Conservation (phyloP, 2,329 filamentous ascomycete species). For the Trichoderma sp. region DNA sequence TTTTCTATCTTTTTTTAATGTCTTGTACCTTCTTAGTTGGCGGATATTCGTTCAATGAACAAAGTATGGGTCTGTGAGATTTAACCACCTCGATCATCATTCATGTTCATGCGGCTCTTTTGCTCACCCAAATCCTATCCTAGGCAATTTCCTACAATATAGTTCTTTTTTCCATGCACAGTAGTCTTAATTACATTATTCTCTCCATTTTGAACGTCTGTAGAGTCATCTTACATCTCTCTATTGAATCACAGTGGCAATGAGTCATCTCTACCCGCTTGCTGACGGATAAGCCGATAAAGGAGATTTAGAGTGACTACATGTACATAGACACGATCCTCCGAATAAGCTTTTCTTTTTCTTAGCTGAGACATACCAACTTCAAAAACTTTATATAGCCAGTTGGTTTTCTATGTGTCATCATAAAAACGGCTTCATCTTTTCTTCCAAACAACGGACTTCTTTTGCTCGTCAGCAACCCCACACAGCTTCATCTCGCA, state of each 20-base stretch:
- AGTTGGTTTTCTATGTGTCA: background rate
- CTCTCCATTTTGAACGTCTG: background rate
- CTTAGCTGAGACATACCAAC: background rate
- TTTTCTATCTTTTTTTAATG: too few species aligned
- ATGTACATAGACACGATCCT: background rate
- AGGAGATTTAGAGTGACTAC: background rate
- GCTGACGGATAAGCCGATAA: background rate
- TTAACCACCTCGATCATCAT: background rate
- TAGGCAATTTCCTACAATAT: background rate
- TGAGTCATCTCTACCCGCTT: background rate
- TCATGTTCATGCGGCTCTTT: background rate
- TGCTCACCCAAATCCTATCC: background rate
- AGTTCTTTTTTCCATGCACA: background rate
- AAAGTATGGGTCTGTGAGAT: too few species aligned
- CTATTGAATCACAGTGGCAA: background rate
- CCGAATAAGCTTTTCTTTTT: background rate
- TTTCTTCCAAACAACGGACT: background rate
- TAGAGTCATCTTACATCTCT: background rate
- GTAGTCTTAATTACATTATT: accelerated
- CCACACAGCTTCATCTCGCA: background rate
- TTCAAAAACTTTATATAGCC: background rate
- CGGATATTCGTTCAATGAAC: too few species aligned
- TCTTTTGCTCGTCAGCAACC: background rate
- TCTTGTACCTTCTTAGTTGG: too few species aligned
- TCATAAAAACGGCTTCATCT: background rate